A percentile compares a stretch with the other conserved stretches of the same genome.
Conservation (phyloP, 2,329 filamentous ascomycete genomes). For the Fonsecaea pugnacius region DNA sequence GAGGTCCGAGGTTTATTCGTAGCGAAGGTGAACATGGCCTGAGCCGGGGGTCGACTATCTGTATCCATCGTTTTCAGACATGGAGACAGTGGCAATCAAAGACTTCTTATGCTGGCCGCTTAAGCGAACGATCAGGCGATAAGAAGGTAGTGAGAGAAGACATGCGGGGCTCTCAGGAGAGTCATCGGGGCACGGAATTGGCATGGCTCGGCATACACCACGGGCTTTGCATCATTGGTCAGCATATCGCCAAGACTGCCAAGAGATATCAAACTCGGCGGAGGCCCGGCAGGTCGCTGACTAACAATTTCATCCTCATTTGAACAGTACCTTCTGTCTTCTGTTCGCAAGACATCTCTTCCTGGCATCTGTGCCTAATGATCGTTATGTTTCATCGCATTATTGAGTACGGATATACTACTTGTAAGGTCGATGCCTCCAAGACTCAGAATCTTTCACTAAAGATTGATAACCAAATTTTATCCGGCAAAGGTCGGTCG, state of each 20-base stretch:
- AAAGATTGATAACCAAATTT: too few relatives aligned
- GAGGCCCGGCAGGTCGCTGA: neutral
- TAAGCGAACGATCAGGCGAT: neutral
- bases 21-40: slow-evolving; percentile 7
- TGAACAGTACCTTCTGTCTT: too few relatives aligned
- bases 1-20: slow-evolving; percentile 6
- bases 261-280: neutral
- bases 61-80: slow-evolving; percentile 4
- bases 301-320: neutral
- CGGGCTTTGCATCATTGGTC: neutral
- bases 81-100: neutral
- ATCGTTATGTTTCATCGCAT: too few relatives aligned
- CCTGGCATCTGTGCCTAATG: too few relatives aligned
- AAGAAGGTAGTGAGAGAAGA: neutral
- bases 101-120: neutral
- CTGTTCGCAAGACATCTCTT: too few relatives aligned
- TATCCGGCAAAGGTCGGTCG: too few relatives aligned
- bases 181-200: slow-evolving; percentile 1
- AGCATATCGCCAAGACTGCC: neutral
- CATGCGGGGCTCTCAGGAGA: slow-evolving; percentile 3
- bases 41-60: slow-evolving; percentile 9
- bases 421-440: too few relatives aligned
- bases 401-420: too few relatives aligned
- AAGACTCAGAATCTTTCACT: too few relatives aligned
- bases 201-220: neutral